phyloP scores from a whole-genome alignment of 495 filamentous ascomycete species.

The Polyplosphaeria fusca region DNA sequence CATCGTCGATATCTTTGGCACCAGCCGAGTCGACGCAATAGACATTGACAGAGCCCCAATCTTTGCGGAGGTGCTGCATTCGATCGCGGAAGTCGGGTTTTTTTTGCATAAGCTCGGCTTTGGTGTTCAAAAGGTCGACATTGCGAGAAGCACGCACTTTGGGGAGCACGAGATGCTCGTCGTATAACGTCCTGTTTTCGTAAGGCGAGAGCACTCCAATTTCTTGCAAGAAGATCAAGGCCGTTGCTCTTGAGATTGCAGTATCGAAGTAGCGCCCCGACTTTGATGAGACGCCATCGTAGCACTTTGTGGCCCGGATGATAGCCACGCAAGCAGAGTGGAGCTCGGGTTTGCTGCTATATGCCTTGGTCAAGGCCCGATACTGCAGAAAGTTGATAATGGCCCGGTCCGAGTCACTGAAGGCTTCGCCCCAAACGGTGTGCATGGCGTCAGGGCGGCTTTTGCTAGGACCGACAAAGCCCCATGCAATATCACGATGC shows the following conservation, averaged over 20 bases:
- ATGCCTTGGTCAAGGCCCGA: slow-evolving; percentile 58
- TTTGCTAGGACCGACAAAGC: slow-evolving; percentile 51
- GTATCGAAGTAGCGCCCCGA: no score
- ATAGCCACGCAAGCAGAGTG: slow-evolving; percentile 66
- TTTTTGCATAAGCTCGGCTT: slow-evolving; percentile 16
- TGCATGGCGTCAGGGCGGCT: slow-evolving; percentile 26
- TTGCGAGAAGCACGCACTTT: slow-evolving; percentile 32
- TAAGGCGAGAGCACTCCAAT: slow-evolving; percentile 77
- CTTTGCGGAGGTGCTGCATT: slow-evolving; percentile 61
- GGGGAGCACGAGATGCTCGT: slow-evolving; percentile 61
- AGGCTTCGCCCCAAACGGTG: slow-evolving; percentile 28
- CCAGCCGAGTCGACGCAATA: slow-evolving; percentile 77
- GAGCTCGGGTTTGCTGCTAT: slow-evolving; percentile 47
- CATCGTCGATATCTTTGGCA: slow-evolving; percentile 85
- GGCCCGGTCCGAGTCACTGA: slow-evolving; percentile 47
- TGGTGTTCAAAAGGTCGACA: slow-evolving; percentile 34
- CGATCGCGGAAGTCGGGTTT: slow-evolving; percentile 44
- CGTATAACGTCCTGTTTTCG: slow-evolving; percentile 68
- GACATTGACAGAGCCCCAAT: slow-evolving; percentile 67
- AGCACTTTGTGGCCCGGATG: slow-evolving; percentile 67
- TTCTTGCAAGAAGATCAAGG: slow-evolving; percentile 76
- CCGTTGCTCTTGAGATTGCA: slow-evolving; percentile 41
- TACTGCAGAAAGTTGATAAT: slow-evolving; percentile 69
- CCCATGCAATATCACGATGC: slow-evolving; percentile 57
- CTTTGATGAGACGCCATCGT: slow-evolving; percentile 46